Conservation (phyloP, 495 filamentous ascomycete genomes). For the Chaetomium tenue region DNA sequence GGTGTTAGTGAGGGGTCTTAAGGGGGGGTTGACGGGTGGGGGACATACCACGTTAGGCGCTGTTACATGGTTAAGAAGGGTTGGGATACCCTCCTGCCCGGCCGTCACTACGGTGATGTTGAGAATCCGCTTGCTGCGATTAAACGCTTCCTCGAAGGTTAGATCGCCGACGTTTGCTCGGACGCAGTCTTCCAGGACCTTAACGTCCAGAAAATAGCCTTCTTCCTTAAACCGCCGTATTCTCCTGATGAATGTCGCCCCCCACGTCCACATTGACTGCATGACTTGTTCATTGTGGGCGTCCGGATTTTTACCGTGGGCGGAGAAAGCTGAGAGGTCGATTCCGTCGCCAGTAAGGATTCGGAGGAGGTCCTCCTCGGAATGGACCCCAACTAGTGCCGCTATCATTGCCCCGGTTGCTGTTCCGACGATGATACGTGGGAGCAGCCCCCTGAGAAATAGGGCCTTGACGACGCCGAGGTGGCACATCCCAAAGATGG, state of each 20-base stretch:
- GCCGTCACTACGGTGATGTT: conserved; percentile 87
- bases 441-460: conserved; percentile 77
- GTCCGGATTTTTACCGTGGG: conserved; percentile 31
- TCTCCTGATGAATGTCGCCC: conserved; percentile 59
- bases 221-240: conserved; percentile 63
- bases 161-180: conserved; percentile 81
- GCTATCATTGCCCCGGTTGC: conserved; percentile 90
- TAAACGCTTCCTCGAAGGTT: conserved; percentile 93
- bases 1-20: background rate
- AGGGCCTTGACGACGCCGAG: conserved; percentile 87
- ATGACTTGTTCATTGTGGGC: conserved; percentile 17
- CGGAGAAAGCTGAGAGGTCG: conserved; percentile 76
- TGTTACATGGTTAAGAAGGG: conserved; percentile 87
- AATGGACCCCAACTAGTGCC: conserved; percentile 83
- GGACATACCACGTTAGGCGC: conserved; percentile 84
- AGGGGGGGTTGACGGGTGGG: background rate
- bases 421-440: conserved; percentile 87
- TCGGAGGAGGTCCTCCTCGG: conserved; percentile 76
- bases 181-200: conserved; percentile 81
- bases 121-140: conserved; percentile 78
- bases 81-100: conserved; percentile 72
- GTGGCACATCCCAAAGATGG: conserved; percentile 90
- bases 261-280: conserved; percentile 43
- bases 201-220: conserved; percentile 81
- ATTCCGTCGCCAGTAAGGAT: conserved; percentile 78